phyloP scores from a whole-genome alignment of 2,329 filamentous ascomycete genomes.

The Seiridium cupressi region DNA sequence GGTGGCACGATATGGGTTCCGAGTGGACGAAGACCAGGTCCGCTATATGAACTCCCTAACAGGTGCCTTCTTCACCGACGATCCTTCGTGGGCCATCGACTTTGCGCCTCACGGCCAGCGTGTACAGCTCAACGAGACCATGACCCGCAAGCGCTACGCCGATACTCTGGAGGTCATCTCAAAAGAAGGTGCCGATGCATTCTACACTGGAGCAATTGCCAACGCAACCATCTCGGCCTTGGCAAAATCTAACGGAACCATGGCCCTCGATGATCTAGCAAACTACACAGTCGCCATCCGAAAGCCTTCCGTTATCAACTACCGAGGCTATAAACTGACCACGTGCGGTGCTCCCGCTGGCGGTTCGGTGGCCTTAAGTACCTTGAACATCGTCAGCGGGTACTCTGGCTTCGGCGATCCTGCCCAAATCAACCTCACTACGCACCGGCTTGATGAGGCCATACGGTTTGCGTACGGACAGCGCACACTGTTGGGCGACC shows the following conservation, averaged over 20 bases:
- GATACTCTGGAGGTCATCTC: conserved; percentile 51
- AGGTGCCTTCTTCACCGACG: conserved; percentile 63
- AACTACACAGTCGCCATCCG: conserved; percentile 70
- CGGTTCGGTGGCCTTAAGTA: conserved; percentile 69
- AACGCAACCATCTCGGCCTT: conserved; percentile 55
- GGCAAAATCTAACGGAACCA: conserved; percentile 65
- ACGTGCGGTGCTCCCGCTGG: conserved; percentile 69
- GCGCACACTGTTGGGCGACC: conserved; percentile 73
- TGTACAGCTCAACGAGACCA: conserved; percentile 31
- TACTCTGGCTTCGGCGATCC: conserved; percentile 64
- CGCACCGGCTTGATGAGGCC: conserved; percentile 79
- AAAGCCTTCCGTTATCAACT: conserved; percentile 58
- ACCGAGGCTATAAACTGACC: conserved; percentile 69
- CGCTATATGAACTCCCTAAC: conserved; percentile 60
- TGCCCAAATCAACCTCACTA: conserved; percentile 56
- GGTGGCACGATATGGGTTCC: conserved; percentile 71
- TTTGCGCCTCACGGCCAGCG: conserved; percentile 57
- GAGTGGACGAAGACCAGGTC: conserved; percentile 64
- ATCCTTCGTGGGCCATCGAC: conserved; percentile 77
- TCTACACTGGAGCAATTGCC: conserved; percentile 42
- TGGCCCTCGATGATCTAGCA: conserved; percentile 76
- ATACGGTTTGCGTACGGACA: conserved; percentile 79
- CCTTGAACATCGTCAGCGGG: conserved; percentile 72
- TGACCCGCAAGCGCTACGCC: conserved; percentile 53
- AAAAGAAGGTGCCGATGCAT: conserved; percentile 30